Evolutionary conservation across 805 yeast genomes (phyloP).

Genomic region (Yarrowia yakushimensis): DNA sequence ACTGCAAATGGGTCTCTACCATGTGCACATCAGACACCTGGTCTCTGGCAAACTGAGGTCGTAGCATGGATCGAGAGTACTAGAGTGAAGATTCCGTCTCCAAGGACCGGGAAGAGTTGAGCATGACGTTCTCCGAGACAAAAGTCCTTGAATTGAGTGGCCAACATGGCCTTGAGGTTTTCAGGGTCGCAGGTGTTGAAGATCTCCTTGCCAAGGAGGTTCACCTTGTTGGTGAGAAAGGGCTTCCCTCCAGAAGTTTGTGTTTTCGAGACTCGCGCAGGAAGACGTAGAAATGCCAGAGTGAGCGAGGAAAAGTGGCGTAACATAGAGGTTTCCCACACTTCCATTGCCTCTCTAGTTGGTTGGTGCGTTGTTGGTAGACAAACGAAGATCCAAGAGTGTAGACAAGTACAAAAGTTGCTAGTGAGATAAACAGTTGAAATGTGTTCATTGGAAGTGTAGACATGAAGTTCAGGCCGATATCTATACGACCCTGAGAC

Average conservation of each 20-base stretch:
- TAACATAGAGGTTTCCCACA: background rate
- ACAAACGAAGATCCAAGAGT: background rate
- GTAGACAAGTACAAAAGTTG: background rate
- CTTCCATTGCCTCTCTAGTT: slow-evolving; percentile 8
- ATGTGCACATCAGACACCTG: slow-evolving; percentile 35
- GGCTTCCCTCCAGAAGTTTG: slow-evolving; percentile 10
- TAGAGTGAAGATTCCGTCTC: slow-evolving; percentile 40
- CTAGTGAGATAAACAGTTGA: background rate
- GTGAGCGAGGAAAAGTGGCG: background rate
- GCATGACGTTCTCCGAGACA: slow-evolving; percentile 34
- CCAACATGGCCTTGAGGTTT: slow-evolving; percentile 38
- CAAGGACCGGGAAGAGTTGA: slow-evolving; percentile 35
- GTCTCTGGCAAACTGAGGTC: slow-evolving; percentile 39
- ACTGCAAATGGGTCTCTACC: slow-evolving; percentile 33
- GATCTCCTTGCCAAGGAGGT: slow-evolving; percentile 17
- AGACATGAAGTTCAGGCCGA: too few relatives aligned
- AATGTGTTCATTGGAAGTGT: background rate
- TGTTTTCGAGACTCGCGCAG: slow-evolving; percentile 11
- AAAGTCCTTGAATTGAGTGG: slow-evolving; percentile 37
- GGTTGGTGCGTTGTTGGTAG: background rate
- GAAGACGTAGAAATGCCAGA: slow-evolving; percentile 9
- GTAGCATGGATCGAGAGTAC: slow-evolving; percentile 39
- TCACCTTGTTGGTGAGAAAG: slow-evolving; percentile 13
- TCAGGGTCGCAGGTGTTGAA: slow-evolving; percentile 36
- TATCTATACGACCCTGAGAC: background rate